Base-by-base conservation (phyloP, 768 basidiomycete species). In the Phanerochaete carnosa region DNA sequence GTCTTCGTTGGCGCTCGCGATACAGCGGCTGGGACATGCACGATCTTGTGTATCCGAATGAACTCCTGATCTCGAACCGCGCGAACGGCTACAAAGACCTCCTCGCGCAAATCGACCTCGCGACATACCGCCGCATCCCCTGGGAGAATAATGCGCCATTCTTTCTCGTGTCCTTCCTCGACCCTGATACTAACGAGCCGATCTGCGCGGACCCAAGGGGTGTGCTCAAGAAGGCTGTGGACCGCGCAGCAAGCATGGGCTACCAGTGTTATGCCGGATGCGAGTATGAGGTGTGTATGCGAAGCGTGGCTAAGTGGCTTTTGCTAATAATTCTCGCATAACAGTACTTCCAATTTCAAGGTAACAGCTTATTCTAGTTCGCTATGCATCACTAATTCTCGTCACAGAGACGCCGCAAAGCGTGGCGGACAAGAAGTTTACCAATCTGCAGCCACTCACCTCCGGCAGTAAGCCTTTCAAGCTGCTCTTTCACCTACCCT, bases 141-240 rank as follows among this genome's bases (percentile, higher is more conserved):
- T 95, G 94, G 92, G 94, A 98, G 72, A 80, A 89, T 64, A 80
- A 95, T 62, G 87, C 94, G 1, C 92, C 97, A 0, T 94, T 98
- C 75, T 98, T 98, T 79, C 79, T 99, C 6, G 81, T 96, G 37
- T 91, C 89, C 1, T 98, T 97, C 78, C 69, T 89, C 30, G 92
- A 98, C 69, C 95, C 97, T 0, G 87, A 91, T 25, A 92, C 93
- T 3, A 84, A 82, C 63, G 74, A 86, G 60, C 89, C 90, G 0
- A 76, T 99, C 23, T 77, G 77, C 45, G 94, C 88, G 8, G 95
- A 96, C 69, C 96, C 97, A 12, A 83, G 97, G 47, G 88, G 94
- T n/a, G 79, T 90, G 32, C 76, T 98, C 45, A 81, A 82, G 67
- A 79, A 76, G 30, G 80, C 86, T 0, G 77, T 82, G 0, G 82